These are phyloP conservation scores for Leccinum incarnatum DNA, from an alignment of 768 basidiomycete genomes.

Conservation along the genomic window DNA sequence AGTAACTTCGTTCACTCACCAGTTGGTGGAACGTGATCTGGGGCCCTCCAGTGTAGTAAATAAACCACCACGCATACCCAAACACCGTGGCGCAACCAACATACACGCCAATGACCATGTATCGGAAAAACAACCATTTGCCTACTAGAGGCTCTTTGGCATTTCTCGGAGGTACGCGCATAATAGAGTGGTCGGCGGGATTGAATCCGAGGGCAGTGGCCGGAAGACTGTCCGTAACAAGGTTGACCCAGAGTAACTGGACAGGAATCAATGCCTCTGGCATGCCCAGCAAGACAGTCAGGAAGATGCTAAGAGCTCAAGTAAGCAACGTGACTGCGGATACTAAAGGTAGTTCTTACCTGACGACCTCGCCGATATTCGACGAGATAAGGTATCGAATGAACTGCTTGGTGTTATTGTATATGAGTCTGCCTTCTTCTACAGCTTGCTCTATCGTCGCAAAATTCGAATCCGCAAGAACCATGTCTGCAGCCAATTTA, in stretches of 20 bases:
- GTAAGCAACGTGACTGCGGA: background rate
- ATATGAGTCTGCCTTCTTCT: conserved; percentile 96
- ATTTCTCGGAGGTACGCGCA: conserved; percentile 90
- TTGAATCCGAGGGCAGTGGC: conserved; percentile 98
- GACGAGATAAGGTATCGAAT: conserved; percentile 98
- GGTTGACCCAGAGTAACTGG: conserved; percentile 97
- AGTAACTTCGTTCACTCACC: conserved; percentile 47
- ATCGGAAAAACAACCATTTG: conserved; percentile 94
- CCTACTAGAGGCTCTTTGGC: conserved; percentile 89
- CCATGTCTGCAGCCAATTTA: conserved; percentile 98
- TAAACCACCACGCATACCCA: conserved; percentile 99
- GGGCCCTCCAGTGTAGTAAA: conserved; percentile 85
- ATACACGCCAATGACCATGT: conserved; percentile 89
- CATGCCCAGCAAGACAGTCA: conserved; percentile 97
- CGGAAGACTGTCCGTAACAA: conserved; percentile 94
- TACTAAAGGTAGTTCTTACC: conserved; percentile 29
- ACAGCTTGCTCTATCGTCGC: conserved; percentile 95
- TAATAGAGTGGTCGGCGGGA: conserved; percentile 94
- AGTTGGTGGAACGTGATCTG: conserved; percentile 93
- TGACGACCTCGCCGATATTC: conserved; percentile 97
- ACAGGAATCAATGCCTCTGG: conserved; percentile 98
- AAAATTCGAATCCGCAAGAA: conserved; percentile 96
- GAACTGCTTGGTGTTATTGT: conserved; percentile 99
- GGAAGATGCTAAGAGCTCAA: conserved; percentile 70
- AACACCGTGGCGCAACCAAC: conserved; percentile 95